Evolutionary conservation across 352 stramenopile genomes (phyloP), one percentile per base, ranked within the genome.

Genomic region (Phytophthora constricta): DNA sequence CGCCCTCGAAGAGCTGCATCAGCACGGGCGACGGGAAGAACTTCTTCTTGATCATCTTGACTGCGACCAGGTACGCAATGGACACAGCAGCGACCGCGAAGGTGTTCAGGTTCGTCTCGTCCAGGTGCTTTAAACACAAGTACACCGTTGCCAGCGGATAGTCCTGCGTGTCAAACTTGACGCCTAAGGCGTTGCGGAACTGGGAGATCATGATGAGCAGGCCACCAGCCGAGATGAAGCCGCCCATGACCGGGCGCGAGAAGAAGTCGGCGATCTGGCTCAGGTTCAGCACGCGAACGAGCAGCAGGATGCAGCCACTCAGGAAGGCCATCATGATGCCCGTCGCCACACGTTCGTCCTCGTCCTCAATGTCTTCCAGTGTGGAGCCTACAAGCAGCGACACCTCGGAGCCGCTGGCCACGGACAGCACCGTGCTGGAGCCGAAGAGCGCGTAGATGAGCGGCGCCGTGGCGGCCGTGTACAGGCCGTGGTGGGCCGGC

Each of bases 161-260:
- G 56, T 46, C 83, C 57, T 46, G 61, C 69, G 65, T 33, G 42
- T 71, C 43, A 64, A 93, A 62, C 19, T 68, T 77, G 56, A 95
- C 78, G n/a, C 83, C 84, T 50, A 97, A 73, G 54, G 88, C 80
- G 58, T 87, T 87, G 42, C 86, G 84, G 7, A 97, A 51, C 72
- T 98, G 89, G 14, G 84, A 91, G 26, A 92, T 76, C n/a, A 80
- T 88, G 75, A 98, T 98, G 54, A 96, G 86, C 39, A 98, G 72
- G 10, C 89, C 86, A 10, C 85, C 88, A 27, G 74, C 90, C 5
- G 82, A 91, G 33, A 92, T 95, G 70, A 98, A 98, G 42, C 90
- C 90, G 5, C 82, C 89, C 60, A 97, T 81, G 47, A 97, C 89
- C 5, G 91, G 86, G 49, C 93, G 84, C 4, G 82, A 91, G 59